phyloP scores from a whole-genome alignment of 1,284 basidiomycete species.

The Lentinula novae-zelandiae region DNA sequence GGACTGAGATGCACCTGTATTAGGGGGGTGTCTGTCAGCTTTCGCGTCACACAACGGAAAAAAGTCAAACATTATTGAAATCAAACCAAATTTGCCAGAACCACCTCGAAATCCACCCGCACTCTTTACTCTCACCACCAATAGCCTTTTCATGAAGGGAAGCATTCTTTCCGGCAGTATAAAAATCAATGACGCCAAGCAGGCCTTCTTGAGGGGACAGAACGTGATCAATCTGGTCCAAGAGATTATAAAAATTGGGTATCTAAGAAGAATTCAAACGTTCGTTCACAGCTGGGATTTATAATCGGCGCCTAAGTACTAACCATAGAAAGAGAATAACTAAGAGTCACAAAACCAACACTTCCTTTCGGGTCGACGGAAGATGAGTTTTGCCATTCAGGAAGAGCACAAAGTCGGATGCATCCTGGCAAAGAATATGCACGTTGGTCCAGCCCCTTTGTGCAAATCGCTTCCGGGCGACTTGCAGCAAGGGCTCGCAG shows the following conservation, averaged over 20 bases:
- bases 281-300: neutral
- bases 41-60: neutral
- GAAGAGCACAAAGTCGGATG: slow-evolving; percentile 66
- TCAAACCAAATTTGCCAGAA: slow-evolving; percentile 86
- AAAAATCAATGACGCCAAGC: slow-evolving; percentile 77
- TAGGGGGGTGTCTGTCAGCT: neutral
- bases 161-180: slow-evolving; percentile 62
- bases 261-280: slow-evolving; percentile 40
- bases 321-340: slow-evolving; percentile 75
- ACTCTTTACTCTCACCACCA: slow-evolving; percentile 66
- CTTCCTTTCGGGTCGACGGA: slow-evolving; percentile 50
- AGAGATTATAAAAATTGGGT: slow-evolving; percentile 64
- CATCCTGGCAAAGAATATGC: slow-evolving; percentile 74
- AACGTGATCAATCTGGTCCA: slow-evolving; percentile 71
- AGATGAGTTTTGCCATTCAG: slow-evolving; percentile 44
- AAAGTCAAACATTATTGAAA: slow-evolving; percentile 67
- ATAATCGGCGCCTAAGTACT: slow-evolving; percentile 15
- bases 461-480: slow-evolving; percentile 68
- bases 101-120: slow-evolving; percentile 72
- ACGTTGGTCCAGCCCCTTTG: slow-evolving; percentile 75
- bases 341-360: slow-evolving; percentile 62
- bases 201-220: slow-evolving; percentile 65
- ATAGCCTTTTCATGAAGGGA: slow-evolving; percentile 66
- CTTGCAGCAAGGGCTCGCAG: slow-evolving; percentile 71
- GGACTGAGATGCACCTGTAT: slow-evolving; percentile 48